Evolutionary conservation across 148 eudicot species (phyloP), one percentile per base, ranked within the genome.

Genomic region (Arbutus unedo): DNA sequence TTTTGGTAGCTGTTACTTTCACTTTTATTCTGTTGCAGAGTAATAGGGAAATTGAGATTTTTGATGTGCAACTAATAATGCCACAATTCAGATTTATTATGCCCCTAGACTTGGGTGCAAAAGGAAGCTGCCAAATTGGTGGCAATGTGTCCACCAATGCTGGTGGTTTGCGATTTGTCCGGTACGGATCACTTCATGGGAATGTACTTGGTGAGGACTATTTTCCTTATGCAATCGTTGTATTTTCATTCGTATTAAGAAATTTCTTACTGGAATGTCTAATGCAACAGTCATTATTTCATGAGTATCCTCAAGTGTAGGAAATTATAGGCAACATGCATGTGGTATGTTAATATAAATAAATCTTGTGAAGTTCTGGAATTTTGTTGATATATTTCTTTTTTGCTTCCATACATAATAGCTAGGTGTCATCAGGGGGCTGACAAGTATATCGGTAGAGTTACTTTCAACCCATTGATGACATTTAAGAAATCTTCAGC

Each of bases 101-200:
- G 99, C 98, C 99, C 47, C 93, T 96, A 81, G 99, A 96, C 87
- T 88, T 96, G 91, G 99, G 98, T 83, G 99, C 99, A 64, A 96
- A 96, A 92, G 99, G 99, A 83, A 96, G 99, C 92, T 96, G 99
- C 84, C 99, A 96, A 85, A 96, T 96, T 84, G 99, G 99, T 74
- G 99, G 99, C 83, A 96, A 96, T 88, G 91, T 96, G 74, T 94
- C 99, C 53, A 96, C 99, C 45, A 96, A 96, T 91, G 99, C 98
- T 84, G 98, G 99, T 73, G 99, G 99, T 53, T 87, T 96, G 85
- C 99, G 97, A 78, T 85, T 96, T 82, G 86, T 96, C 64, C 99
- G 99, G 47, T 96, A 94, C 83, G 99, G 99, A 79, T 96, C 99
- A 80, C 93, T 94, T 67, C 99, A 96, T 87, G 99, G 99, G 78